Evolutionary conservation across 306 rosid genomes (phyloP), one percentile per base, ranked within the genome.

Genomic region (Fagus crenata): DNA sequence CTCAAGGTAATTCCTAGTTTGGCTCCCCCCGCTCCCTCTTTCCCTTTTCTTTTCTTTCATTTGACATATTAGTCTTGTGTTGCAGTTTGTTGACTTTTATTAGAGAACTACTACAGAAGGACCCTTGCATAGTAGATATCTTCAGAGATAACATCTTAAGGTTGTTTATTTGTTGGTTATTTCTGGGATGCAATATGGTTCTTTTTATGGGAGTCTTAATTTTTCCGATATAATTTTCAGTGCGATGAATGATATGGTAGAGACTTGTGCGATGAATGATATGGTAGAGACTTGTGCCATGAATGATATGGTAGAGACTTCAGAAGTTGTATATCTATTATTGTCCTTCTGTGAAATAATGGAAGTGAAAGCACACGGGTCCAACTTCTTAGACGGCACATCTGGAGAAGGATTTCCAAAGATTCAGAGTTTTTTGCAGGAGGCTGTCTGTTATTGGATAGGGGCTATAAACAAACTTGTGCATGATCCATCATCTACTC

Each of bases 41-140:
- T 14, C 41, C 15, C 2, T 43, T 42, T 49, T 80, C 32, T 70
- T 18, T 76, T 42, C 51, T 72, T 31, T 80, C 70, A 56, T 42
- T 55, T 87, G 81, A 90, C 88, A 79, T 49, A 2, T 76, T 76
- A 54, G 56, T 60, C 32, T 53, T 83, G 54, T 72, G 51, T 80
- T 88, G 75, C 91, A 94, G 98, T 86, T 85, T 94, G 88, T 77
- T 88, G 84, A 32, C 32, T 54, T 94, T 92, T 78, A 80, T 92
- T 74, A 76, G 82, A 85, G 76, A 87, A 67, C 80, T 94, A 77
- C 80, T 92, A 40, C 78, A 71, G 68, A 83, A 84, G 89, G 91
- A 92, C 65, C 51, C 63, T 80, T 81, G 82, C 78, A 73, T 87
- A 53, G 75, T 76, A 67, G 36, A 78, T 69, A 78, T 81, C 64